phyloP scores from a whole-genome alignment of 495 filamentous ascomycete genomes.

The Cetradonia linearis region DNA sequence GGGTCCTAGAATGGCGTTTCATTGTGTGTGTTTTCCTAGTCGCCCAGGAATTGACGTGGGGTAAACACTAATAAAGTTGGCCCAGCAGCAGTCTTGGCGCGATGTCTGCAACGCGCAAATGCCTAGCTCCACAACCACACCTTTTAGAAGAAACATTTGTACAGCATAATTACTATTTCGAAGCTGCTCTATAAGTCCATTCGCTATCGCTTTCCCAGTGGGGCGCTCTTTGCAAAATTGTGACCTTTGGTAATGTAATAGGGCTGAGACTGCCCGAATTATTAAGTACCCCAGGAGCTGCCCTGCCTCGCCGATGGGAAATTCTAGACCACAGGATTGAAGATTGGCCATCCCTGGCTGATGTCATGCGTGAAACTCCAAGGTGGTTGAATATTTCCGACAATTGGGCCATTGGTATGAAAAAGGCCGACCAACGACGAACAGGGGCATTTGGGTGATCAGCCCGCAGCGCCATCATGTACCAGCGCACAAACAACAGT shows the following conservation, averaged over 20 bases:
- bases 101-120: not conserved
- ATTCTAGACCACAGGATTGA: not conserved
- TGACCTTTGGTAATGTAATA: too few relatives aligned
- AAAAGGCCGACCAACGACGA: not conserved
- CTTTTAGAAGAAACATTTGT: too few relatives aligned
- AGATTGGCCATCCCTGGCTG: not conserved
- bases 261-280: too few relatives aligned
- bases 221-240: too few relatives aligned
- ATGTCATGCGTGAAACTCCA: not conserved
- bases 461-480: too few relatives aligned
- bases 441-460: not conserved
- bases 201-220: too few relatives aligned
- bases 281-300: not conserved
- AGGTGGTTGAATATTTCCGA: not conserved
- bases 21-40: not conserved
- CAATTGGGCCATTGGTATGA: not conserved
- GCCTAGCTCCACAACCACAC: not conserved
- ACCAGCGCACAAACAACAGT: not conserved
- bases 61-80: constrained; percentile 11
- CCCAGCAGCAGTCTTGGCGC: constrained; percentile 10
- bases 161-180: too few relatives aligned
- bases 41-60: constrained; percentile 4
- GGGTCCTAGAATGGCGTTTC: not conserved
- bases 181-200: too few relatives aligned
- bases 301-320: not conserved